Conservation (phyloP, 208 protist species). For the Acanthamoeba lenticulata region DNA sequence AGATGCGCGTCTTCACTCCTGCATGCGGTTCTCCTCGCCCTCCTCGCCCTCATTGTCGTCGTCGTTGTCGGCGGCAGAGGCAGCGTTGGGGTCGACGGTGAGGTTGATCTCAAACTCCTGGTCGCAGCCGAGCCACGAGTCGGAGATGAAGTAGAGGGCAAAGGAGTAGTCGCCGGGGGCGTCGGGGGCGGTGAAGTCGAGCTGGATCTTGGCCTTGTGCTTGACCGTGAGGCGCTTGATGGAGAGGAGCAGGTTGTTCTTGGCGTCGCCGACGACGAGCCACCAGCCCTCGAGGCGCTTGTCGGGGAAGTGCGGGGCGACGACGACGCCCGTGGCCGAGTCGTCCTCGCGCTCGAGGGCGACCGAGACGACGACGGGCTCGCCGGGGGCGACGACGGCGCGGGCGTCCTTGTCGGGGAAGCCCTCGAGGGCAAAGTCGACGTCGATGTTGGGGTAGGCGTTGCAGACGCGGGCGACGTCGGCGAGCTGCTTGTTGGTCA, state of each 20-base stretch:
- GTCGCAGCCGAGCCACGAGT: conserved; percentile 93
- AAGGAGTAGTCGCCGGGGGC: conserved; percentile 79
- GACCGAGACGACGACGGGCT: conserved; percentile 10
- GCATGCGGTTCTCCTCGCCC: too few species aligned
- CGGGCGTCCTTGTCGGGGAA: neutral
- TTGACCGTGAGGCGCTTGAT: conserved; percentile 90
- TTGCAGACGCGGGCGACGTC: conserved; percentile 89
- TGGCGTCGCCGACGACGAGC: conserved; percentile 91
- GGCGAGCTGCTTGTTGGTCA: neutral
- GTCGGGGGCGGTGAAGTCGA: conserved; percentile 90
- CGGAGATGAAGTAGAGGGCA: conserved; percentile 92
- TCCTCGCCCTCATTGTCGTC: neutral
- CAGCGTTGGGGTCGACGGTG: conserved; percentile 20
- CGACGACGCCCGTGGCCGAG: conserved; percentile 48
- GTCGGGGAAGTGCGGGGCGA: conserved; percentile 74
- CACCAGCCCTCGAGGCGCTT: conserved; percentile 92
- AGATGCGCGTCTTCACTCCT: neutral
- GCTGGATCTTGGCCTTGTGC: conserved; percentile 81
- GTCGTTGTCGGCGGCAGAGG: neutral
- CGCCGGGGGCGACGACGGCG: conserved; percentile 16
- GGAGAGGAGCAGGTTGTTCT: conserved; percentile 82
- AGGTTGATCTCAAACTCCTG: conserved; percentile 85
- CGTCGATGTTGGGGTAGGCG: conserved; percentile 89
- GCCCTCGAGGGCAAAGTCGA: conserved; percentile 74
- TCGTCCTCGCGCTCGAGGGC: conserved; percentile 55